Evolutionary conservation across 208 protist genomes (phyloP).

Genomic region (Angomonas ambiguus): DNA sequence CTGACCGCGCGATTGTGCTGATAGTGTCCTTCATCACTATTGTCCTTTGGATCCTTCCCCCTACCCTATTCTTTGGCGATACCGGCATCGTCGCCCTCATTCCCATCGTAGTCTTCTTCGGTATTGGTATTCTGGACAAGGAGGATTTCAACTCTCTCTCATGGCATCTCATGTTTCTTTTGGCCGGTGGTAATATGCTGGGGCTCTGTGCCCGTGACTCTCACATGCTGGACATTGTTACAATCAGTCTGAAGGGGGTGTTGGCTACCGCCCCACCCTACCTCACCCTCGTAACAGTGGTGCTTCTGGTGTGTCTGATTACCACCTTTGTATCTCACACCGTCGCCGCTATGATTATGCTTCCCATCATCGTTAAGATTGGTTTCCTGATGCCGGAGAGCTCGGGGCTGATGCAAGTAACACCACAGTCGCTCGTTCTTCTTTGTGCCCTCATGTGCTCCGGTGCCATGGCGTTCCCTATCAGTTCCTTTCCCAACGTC

Average conservation of each 20-base stretch:
- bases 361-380: conserved; percentile 91
- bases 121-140: conserved; percentile 87
- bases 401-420: conserved; percentile 46
- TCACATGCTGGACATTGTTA: conserved; percentile 82
- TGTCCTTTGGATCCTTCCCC: conserved; percentile 78
- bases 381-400: conserved; percentile 68
- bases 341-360: conserved; percentile 89
- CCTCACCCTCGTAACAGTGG: conserved; percentile 57
- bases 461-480: conserved; percentile 91
- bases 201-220: conserved; percentile 85
- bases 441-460: conserved; percentile 87
- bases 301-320: conserved; percentile 62
- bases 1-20: conserved; percentile 62
- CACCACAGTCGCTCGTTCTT: conserved; percentile 78
- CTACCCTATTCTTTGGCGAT: conserved; percentile 86
- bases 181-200: conserved; percentile 92
- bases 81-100: conserved; percentile 90
- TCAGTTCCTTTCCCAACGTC: conserved; percentile 94
- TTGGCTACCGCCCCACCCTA: conserved; percentile 58
- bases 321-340: conserved; percentile 93
- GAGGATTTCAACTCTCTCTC: conserved; percentile 90
- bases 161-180: conserved; percentile 92
- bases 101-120: conserved; percentile 91
- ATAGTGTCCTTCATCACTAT: conserved; percentile 73
- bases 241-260: conserved; percentile 51